Evolutionary conservation across 2,329 filamentous ascomycete species (phyloP).

Genomic region (Chaetomiaceae sp.): DNA sequence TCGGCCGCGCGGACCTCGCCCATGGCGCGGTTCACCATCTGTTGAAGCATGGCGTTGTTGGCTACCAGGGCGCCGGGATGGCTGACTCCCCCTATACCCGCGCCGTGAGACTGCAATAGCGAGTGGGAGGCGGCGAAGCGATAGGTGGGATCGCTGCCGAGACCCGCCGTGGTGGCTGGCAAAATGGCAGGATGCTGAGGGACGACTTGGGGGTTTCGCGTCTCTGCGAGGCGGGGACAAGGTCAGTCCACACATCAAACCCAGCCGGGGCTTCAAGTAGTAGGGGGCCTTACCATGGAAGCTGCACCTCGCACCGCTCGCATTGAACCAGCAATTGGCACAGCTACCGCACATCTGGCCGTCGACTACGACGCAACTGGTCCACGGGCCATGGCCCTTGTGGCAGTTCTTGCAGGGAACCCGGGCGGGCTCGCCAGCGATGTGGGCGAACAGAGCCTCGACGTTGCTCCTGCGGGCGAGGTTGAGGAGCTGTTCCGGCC

Average conservation of each 20-base stretch:
- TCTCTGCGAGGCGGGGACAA: slow-evolving; percentile 35
- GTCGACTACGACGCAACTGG: slow-evolving; percentile 53
- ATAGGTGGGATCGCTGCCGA: slow-evolving; percentile 20
- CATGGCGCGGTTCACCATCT: slow-evolving; percentile 45
- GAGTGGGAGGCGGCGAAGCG: slow-evolving; percentile 19
- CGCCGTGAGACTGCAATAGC: slow-evolving; percentile 14
- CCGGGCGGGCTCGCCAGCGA: slow-evolving; percentile 46
- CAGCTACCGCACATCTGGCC: slow-evolving; percentile 60
- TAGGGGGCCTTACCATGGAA: slow-evolving; percentile 59
- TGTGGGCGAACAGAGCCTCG: slow-evolving; percentile 55
- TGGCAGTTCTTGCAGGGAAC: slow-evolving; percentile 57
- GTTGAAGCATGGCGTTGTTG: slow-evolving; percentile 38
- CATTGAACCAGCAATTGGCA: slow-evolving; percentile 62
- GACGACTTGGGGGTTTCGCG: slow-evolving; percentile 39
- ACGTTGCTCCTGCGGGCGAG: slow-evolving; percentile 56
- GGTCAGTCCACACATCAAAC: too few relatives aligned
- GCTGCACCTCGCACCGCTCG: slow-evolving; percentile 55
- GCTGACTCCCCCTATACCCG: slow-evolving; percentile 17
- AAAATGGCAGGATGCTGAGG: slow-evolving; percentile 24
- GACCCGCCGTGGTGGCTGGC: slow-evolving; percentile 14
- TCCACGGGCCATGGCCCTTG: slow-evolving; percentile 58
- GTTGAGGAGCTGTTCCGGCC: slow-evolving; percentile 51
- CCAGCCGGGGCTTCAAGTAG: too few relatives aligned
- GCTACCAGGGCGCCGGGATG: slow-evolving; percentile 22
- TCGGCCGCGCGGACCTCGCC: slow-evolving; percentile 42